Base-by-base conservation (phyloP, 352 stramenopile genomes). In the Peronospora farinosa region DNA sequence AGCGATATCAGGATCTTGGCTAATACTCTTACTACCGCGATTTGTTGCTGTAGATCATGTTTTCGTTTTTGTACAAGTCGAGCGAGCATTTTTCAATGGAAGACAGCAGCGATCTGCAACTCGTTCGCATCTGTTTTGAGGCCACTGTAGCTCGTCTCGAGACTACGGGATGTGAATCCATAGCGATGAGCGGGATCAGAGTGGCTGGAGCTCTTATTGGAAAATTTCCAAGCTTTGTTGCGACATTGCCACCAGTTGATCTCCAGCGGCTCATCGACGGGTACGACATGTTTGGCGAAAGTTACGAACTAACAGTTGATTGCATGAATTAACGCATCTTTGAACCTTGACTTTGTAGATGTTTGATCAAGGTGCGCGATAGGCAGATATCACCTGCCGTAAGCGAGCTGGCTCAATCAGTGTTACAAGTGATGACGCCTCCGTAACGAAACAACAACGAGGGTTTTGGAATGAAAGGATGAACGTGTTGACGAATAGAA, bases 121-220 rank as follows among this genome's bases (percentile, higher is more conserved):
- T 67, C 45, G 51, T 61, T 51, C 40, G 31, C 13, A 52, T 43
- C 8, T 68, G 63, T 46, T 73, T 64, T 15, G 50, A 61, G 8
- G 33, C 48, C 16, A 62, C 57, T 6, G n/a, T 39, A 31, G n/a
- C 50, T 57, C 38, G 36, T 35, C 51, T 74, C 2, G 53, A 61
- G 15, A 42, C 33, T n/a, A 61, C 57, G 12, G 40, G 31, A 11
- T 66, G 40, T 32, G 63, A 75, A 41, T 46, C 53, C 17, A 60
- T 86, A 10, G 65, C 54, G 13, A 71, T 86, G 61, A 78, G 65
- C 40, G 66, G 72, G 0, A 51, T 89, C 5, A 87, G 86, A 46
- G 60, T 87, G 4, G 39, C 82, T 9, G 74, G 69, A 7, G 74
- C 64, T 4, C 41, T 89, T 10, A 65, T 87, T 36, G 65, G 65